phyloP scores from a whole-genome alignment of 169 alveolate species.

The Cryptosporidium sp. region DNA sequence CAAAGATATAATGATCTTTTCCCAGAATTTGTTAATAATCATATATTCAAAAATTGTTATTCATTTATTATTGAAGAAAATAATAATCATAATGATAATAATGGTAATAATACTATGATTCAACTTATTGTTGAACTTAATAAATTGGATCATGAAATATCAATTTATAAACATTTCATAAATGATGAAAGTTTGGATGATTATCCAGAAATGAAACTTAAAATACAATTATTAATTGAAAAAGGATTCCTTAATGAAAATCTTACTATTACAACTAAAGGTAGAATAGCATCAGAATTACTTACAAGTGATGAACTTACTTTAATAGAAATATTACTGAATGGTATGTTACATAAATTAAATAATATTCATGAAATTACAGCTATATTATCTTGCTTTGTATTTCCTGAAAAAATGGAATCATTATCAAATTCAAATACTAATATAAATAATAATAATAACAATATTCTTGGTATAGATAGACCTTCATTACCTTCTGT shows the following conservation, averaged over 20 bases:
- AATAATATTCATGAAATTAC: constrained; percentile 49
- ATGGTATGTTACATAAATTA: constrained; percentile 54
- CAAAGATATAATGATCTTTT: constrained; percentile 15
- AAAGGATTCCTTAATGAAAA: constrained; percentile 84
- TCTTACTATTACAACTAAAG: constrained; percentile 87
- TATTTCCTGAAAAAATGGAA: constrained; percentile 62
- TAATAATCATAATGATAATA: neutral
- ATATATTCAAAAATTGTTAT: neutral
- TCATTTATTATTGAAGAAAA: neutral
- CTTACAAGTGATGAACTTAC: constrained; percentile 89
- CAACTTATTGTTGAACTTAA: constrained; percentile 22
- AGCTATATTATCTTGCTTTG: constrained; percentile 47
- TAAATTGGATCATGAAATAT: constrained; percentile 21
- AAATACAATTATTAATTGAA: constrained; percentile 85
- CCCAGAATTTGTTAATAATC: neutral
- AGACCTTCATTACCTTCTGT: constrained; percentile 82
- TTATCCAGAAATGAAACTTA: constrained; percentile 86
- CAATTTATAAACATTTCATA: constrained; percentile 71
- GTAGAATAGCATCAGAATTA: constrained; percentile 88
- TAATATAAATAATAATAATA: neutral
- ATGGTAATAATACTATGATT: neutral
- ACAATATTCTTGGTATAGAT: neutral
- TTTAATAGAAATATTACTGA: constrained; percentile 84
- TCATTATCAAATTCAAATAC: neutral
- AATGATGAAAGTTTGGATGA: constrained; percentile 85